Percentiles rank a stretch among this genome's conserved stretches.
Conservation (phyloP, 768 basidiomycete species). For the Suillus lakei region DNA sequence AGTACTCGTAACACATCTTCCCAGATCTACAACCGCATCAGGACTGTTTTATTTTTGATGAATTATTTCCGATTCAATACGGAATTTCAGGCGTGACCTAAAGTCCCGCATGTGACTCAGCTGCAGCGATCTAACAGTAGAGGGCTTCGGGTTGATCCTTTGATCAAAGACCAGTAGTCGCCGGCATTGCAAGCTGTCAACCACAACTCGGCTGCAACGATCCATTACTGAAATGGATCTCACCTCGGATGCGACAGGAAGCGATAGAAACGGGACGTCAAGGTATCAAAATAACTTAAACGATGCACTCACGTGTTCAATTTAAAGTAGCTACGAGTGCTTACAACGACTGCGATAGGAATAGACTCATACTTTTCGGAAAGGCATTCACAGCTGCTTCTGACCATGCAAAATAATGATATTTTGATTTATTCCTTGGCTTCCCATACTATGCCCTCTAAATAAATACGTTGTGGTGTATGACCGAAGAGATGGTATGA, state of each 20-base stretch:
- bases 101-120: not conserved
- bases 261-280: not conserved
- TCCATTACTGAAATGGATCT: not conserved
- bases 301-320: not conserved
- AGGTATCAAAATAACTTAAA: not conserved
- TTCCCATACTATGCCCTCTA: not conserved
- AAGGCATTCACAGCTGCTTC: not conserved
- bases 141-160: not conserved
- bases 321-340: not conserved
- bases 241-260: not conserved
- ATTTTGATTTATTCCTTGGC: not conserved
- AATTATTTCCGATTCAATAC: not conserved
- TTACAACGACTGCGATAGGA: not conserved
- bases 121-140: not conserved
- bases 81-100: not conserved
- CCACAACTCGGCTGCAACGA: not conserved
- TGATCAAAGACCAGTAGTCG: not conserved
- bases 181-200: not conserved
- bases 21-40: not conserved
- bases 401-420: not conserved
- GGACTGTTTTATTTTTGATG: not conserved
- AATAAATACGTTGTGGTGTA: not conserved
- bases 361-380: not conserved
- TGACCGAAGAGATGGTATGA: conserved; percentile 1
- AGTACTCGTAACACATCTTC: not conserved